A percentile compares a stretch with the other conserved stretches of the same genome.
These are phyloP conservation scores for Pinus albicaulis DNA, from an alignment of 75 land plant species.

Conservation along the genomic window DNA sequence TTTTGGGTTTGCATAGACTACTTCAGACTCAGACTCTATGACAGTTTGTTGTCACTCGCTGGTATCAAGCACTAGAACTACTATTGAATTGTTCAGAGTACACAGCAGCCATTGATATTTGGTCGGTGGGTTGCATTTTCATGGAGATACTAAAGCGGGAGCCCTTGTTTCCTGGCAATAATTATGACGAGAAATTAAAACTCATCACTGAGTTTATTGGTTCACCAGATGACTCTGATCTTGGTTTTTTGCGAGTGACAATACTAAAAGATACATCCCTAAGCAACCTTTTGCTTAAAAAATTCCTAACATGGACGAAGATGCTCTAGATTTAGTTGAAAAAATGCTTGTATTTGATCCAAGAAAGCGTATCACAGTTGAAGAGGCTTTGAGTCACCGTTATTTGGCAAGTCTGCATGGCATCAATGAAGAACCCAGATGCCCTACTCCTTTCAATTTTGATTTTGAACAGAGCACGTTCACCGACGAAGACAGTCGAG, in stretches of 20 bases:
- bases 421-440: constrained; percentile 80
- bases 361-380: constrained; percentile 88
- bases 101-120: constrained; percentile 84
- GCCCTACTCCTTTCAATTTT: constrained; percentile 74
- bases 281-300: constrained; percentile 60
- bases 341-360: constrained; percentile 97
- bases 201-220: constrained; percentile 88
- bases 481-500: constrained; percentile 84
- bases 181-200: constrained; percentile 83
- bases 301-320: constrained; percentile 65
- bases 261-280: constrained; percentile 64
- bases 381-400: constrained; percentile 82
- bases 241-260: constrained; percentile 71
- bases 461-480: constrained; percentile 90
- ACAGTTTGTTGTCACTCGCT: constrained; percentile 88
- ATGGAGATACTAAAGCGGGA: constrained; percentile 92
- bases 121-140: constrained; percentile 97
- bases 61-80: constrained; percentile 90
- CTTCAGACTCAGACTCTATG: constrained; percentile 71
- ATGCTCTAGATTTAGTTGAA: constrained; percentile 81
- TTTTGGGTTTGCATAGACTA: constrained; percentile 87
- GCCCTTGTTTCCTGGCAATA: constrained; percentile 89
- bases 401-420: constrained; percentile 82
- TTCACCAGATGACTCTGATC: constrained; percentile 64
- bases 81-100: constrained; percentile 82